Percentiles rank a stretch among this genome's conserved stretches.
Conservation (phyloP, 2,329 filamentous ascomycete species). For the Exophiala viscosa region DNA sequence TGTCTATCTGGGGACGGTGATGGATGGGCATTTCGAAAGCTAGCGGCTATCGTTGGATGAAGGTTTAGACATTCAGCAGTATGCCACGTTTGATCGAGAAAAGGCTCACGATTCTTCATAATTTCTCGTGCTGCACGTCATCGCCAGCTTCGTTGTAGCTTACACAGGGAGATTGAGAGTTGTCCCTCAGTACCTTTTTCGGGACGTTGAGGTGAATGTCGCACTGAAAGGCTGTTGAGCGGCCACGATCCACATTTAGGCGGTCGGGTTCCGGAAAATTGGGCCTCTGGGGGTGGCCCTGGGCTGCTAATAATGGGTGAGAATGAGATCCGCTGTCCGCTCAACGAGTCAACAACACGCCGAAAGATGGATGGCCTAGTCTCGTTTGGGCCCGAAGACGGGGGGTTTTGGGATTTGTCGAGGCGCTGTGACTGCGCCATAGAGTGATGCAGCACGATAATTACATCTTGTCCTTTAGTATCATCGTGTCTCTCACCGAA, state of each 20-base stretch:
- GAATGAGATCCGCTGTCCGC: not conserved
- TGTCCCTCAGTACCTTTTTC: constrained; percentile 8
- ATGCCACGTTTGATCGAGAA: constrained; percentile 16
- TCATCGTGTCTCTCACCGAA: not conserved
- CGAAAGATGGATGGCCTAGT: constrained; percentile 2
- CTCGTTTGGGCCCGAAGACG: not conserved
- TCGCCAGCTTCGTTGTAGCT: not conserved
- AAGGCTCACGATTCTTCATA: constrained; percentile 8
- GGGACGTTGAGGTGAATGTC: constrained; percentile 13
- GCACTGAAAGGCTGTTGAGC: constrained; percentile 5
- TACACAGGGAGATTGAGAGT: too few species aligned
- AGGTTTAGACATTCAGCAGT: constrained; percentile 8
- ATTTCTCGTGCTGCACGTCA: constrained; percentile 1
- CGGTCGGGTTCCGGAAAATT: constrained; percentile 9
- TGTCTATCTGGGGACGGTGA: constrained; percentile 12
- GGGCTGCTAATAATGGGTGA: not conserved
- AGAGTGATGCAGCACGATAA: not conserved
- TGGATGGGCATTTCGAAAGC: constrained; percentile 6
- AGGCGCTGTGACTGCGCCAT: not conserved
- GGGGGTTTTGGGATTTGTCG: not conserved
- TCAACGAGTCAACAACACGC: not conserved
- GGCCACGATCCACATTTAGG: constrained; percentile 1
- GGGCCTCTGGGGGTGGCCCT: not conserved
- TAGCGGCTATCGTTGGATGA: constrained; percentile 5
- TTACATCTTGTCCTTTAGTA: not conserved